Evolutionary conservation across 306 rosid genomes (phyloP), one percentile per base, ranked within the genome.

Genomic region (Trifolium repens): DNA sequence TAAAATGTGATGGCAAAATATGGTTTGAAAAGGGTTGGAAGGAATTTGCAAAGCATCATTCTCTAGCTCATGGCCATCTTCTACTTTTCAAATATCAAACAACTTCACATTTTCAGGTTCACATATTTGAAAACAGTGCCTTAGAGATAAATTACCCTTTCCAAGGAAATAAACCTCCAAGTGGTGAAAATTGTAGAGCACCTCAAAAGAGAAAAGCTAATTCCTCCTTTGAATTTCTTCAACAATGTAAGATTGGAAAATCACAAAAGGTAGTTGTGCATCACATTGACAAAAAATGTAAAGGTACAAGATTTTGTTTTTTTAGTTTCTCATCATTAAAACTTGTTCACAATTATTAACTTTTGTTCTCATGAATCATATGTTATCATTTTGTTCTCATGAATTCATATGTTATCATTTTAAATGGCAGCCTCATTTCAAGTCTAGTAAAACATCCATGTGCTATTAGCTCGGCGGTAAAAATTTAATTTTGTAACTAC

Each of bases 11-110:
- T 42, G 81, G 70, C 16, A 73, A 54, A 8, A 50, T 79, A 1
- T 82, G 84, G 77, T 71, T 85, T 39, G 34, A 75, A 9, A 82
- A 72, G 9, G 88, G 86, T 59, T 85, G 84, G 86, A 63, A 37
- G 61, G 82, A 82, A 59, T 79, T 85, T 62, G 66, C 69, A 19
- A 42, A 78, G 17, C 5, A 52, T 27, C 80, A 72, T 22, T 78
- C 79, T 24, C 59, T 85, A 46, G 26, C 19, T 4, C 7, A 65
- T 27, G 84, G 86, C 0, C 69, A 76, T 24, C 27, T 85, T 14
- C 9, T 82, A 40, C 5, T 78, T 35, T 79, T 82, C n/a, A 26
- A 34, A 64, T 85, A 53, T 30, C 43, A 58, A 49, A 22, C 4
- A 24, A 22, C 4, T 24, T 67, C 66, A 1, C 24, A n/a, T n/a